These are phyloP conservation scores for Mycena sanguinolenta DNA, from an alignment of 768 basidiomycete species.

Conservation along the genomic window DNA sequence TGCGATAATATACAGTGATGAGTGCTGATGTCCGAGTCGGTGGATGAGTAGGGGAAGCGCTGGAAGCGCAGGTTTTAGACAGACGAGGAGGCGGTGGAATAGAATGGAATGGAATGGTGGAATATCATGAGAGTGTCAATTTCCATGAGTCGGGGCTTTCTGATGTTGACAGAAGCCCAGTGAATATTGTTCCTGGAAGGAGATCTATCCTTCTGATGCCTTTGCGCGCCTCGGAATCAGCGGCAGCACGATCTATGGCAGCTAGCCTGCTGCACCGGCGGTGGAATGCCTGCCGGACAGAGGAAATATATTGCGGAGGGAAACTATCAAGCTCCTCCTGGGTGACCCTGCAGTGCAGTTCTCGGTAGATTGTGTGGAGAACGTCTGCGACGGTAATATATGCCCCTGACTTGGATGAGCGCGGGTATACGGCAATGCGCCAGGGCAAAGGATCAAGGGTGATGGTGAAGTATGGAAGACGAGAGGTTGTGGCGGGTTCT, in stretches of 20 bases:
- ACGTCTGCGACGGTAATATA: constrained; percentile 55
- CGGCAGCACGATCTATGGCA: constrained; percentile 37
- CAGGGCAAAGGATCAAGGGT: constrained; percentile 38
- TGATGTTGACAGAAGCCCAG: constrained; percentile 51
- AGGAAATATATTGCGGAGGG: constrained; percentile 40
- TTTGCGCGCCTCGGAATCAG: constrained; percentile 50
- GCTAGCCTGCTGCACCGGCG: constrained; percentile 47
- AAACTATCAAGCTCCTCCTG: constrained; percentile 48
- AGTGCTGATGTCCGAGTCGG: constrained; percentile 5
- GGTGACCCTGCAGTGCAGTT: constrained; percentile 52
- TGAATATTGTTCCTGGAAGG: constrained; percentile 52
- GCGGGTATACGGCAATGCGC: constrained; percentile 37
- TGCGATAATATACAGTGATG: constrained; percentile 33
- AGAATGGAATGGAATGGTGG: background rate
- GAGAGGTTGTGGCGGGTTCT: constrained; percentile 41
- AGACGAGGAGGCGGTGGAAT: background rate
- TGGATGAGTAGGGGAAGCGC: constrained; percentile 11
- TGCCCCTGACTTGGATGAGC: constrained; percentile 36
- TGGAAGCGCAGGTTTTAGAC: background rate
- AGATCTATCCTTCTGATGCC: constrained; percentile 64
- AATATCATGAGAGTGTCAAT: constrained; percentile 34
- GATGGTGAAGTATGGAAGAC: constrained; percentile 41
- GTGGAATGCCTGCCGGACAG: constrained; percentile 50
- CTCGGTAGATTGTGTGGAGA: constrained; percentile 54
- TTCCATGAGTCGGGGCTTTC: constrained; percentile 48